Evolutionary conservation across 208 protist genomes (phyloP).

Genomic region (Leishmania turanica): DNA sequence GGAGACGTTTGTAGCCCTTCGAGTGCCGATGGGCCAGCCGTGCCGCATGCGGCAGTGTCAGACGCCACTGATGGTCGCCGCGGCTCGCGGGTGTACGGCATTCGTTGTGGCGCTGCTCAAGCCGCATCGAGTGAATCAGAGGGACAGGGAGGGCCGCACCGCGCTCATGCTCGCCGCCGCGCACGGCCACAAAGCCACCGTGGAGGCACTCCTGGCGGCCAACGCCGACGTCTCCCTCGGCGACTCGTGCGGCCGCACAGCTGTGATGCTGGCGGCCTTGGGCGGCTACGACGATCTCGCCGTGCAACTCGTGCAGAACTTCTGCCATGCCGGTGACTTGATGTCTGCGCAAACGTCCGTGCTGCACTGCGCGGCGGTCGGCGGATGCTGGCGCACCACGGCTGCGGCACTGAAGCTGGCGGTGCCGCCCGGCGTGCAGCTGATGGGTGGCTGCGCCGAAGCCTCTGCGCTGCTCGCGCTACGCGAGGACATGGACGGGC

Average conservation of each 20-base stretch:
- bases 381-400: conserved; percentile 50
- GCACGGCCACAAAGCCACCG: conserved; percentile 49
- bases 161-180: conserved; percentile 76
- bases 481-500: conserved; percentile 54
- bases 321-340: conserved; percentile 42
- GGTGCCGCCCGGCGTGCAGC: conserved; percentile 15
- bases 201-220: conserved; percentile 70
- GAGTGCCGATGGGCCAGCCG: conserved; percentile 42
- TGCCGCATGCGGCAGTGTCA: conserved; percentile 55
- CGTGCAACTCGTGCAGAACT: conserved; percentile 59
- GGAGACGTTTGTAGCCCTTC: conserved; percentile 54
- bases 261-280: conserved; percentile 68
- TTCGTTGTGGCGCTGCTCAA: conserved; percentile 50
- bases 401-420: conserved; percentile 40
- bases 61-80: conserved; percentile 80
- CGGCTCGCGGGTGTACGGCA: conserved; percentile 35
- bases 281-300: conserved; percentile 73
- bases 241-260: conserved; percentile 61
- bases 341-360: conserved; percentile 56
- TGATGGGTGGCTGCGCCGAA: conserved; percentile 23
- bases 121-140: conserved; percentile 38
- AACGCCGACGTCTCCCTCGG: conserved; percentile 44
- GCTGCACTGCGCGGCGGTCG: conserved; percentile 76
- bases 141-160: conserved; percentile 60
- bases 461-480: conserved; percentile 30